Percentiles rank a stretch among this genome's conserved stretches.
Conservation (phyloP, 345 rosid genomes). For the Cochlearia excelsa region DNA sequence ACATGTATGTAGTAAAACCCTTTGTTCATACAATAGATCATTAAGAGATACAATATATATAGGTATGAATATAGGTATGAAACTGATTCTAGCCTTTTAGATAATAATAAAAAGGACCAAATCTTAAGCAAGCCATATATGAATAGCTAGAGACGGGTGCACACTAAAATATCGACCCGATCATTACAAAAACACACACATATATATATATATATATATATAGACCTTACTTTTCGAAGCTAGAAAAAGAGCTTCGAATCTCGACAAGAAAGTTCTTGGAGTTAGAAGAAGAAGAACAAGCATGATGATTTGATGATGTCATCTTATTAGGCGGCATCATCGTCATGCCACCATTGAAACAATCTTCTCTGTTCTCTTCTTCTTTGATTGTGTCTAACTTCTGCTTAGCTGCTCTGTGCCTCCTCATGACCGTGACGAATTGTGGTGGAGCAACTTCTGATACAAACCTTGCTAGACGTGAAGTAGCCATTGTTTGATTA, state of each 20-base stretch:
- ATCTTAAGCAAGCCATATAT: constrained; percentile 8
- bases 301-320: constrained; percentile 24
- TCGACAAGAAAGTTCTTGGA: constrained; percentile 40
- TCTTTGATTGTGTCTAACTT: constrained; percentile 76
- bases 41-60: no score
- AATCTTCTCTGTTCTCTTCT: constrained; percentile 61
- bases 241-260: constrained; percentile 30
- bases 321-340: constrained; percentile 23
- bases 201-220: no score
- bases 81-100: constrained; percentile 8
- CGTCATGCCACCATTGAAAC: constrained; percentile 36
- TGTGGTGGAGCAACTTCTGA: constrained; percentile 88
- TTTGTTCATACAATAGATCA: no score
- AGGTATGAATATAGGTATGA: no score
- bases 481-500: constrained; percentile 50
- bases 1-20: no score
- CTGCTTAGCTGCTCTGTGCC: constrained; percentile 46
- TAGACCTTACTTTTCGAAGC: constrained; percentile 19
- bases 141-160: constrained; percentile 20
- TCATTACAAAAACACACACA: not conserved
- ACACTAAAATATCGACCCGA: constrained; percentile 33
- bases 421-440: constrained; percentile 61
- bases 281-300: constrained; percentile 14
- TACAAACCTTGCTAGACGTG: constrained; percentile 60
- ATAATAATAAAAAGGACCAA: constrained; percentile 24